phyloP scores from a whole-genome alignment of 257 asterid species.

The Sherardia arvensis region DNA sequence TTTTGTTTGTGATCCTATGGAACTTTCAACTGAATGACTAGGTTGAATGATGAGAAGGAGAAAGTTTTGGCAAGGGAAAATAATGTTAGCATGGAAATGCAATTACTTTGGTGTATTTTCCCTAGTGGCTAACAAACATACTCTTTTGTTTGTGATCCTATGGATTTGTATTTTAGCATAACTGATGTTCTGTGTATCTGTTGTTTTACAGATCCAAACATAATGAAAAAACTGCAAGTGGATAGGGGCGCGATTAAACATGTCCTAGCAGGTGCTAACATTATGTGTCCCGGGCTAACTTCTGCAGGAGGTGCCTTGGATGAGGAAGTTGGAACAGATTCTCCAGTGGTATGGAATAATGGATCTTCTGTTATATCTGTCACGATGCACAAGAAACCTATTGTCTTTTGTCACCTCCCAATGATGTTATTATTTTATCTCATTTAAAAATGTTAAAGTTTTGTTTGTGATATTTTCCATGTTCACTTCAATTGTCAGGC shows the following conservation, averaged over 20 bases:
- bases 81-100: not conserved
- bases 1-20: not conserved
- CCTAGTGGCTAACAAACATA: not conserved
- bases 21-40: not conserved
- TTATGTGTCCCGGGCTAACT: conserved; percentile 99
- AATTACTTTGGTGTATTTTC: not conserved
- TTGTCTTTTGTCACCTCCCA: not conserved
- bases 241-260: conserved; percentile 92
- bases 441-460: not conserved
- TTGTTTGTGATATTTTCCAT: not conserved
- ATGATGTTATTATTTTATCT: not conserved
- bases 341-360: conserved; percentile 66
- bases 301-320: conserved; percentile 98
- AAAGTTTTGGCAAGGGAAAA: not conserved
- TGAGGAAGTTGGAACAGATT: conserved; percentile 72
- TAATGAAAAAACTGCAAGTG: conserved; percentile 94
- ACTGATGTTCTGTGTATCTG: not conserved
- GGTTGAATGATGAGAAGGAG: not conserved
- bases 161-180: not conserved
- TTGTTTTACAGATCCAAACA: conserved; percentile 69
- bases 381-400: no score
- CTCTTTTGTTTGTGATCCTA: not conserved
- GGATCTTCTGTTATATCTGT: not conserved
- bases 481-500: conserved; percentile 41
- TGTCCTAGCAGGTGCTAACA: conserved; percentile 98